phyloP scores from a whole-genome alignment of 805 yeast genomes.

The Ogataea parapolymorpha region DNA sequence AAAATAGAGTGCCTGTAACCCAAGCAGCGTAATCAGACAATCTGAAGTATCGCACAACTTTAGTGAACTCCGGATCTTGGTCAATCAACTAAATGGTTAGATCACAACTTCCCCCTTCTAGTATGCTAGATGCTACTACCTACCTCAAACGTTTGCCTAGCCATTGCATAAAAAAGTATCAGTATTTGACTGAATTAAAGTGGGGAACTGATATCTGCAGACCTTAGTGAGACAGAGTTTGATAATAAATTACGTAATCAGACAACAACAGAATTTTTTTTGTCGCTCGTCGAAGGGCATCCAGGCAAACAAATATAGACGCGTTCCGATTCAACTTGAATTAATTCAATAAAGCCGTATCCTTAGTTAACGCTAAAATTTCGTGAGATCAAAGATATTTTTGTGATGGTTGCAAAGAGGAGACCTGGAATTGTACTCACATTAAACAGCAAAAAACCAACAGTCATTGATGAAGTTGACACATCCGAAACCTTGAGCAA shows the following conservation, averaged over 20 bases:
- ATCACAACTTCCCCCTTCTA: neutral
- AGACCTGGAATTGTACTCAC: slow-evolving; percentile 15
- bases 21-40: slow-evolving; percentile 56
- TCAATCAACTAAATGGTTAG: slow-evolving; percentile 48
- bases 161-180: neutral
- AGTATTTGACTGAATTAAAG: neutral
- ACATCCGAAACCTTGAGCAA: slow-evolving; percentile 12
- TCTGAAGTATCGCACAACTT: slow-evolving; percentile 73
- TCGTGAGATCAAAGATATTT: neutral
- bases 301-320: no score
- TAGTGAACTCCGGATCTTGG: slow-evolving; percentile 69
- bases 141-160: slow-evolving; percentile 23
- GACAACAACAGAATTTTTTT: no score
- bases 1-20: slow-evolving; percentile 45
- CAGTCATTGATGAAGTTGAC: slow-evolving; percentile 4
- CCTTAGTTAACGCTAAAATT: no score
- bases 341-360: no score
- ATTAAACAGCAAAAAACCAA: slow-evolving; percentile 19
- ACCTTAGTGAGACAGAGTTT: no score
- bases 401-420: slow-evolving; percentile 22
- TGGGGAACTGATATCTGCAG: neutral
- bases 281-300: no score
- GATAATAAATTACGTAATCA: no score
- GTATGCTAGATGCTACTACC: slow-evolving; percentile 3
- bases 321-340: no score